Percentiles rank a stretch among this genome's conserved stretches.
phyloP scores from a whole-genome alignment of 305 asterid genomes.

The Fraxinus paxiana region DNA sequence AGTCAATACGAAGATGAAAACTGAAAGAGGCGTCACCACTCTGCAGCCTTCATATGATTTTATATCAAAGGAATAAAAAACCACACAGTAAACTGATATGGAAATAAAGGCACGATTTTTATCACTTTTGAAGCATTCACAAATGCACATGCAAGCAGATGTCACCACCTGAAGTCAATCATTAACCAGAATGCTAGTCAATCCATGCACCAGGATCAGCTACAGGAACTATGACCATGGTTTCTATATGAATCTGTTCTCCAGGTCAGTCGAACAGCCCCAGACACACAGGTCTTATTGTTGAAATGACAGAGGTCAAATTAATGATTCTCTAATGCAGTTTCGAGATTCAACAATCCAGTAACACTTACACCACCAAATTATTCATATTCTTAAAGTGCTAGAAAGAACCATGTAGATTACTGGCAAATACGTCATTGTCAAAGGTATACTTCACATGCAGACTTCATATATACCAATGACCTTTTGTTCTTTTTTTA shows the following conservation, averaged over 20 bases:
- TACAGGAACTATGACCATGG: not conserved
- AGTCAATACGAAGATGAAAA: not conserved
- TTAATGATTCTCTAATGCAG: not conserved
- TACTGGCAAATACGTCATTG: not conserved
- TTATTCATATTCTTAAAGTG: not conserved
- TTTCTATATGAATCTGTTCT: not conserved
- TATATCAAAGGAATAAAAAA: not conserved
- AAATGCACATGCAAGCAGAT: not conserved
- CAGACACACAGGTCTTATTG: not conserved
- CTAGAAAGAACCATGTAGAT: not conserved
- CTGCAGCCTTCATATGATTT: not conserved
- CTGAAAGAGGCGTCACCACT: not conserved
- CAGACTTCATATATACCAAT: not conserved
- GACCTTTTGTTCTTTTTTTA: not conserved
- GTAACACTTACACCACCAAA: not conserved
- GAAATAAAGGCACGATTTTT: not conserved
- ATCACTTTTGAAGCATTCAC: not conserved
- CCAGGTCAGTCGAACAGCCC: not conserved
- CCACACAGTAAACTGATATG: not conserved
- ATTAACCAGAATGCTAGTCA: not conserved
- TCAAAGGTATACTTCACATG: not conserved
- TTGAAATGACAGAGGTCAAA: not conserved
- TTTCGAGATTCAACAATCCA: not conserved
- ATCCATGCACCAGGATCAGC: not conserved
- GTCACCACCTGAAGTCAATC: not conserved